Evolutionary conservation across 371 early-diverging fungal species (phyloP).

Genomic region (Rhizopus arrhizus): DNA sequence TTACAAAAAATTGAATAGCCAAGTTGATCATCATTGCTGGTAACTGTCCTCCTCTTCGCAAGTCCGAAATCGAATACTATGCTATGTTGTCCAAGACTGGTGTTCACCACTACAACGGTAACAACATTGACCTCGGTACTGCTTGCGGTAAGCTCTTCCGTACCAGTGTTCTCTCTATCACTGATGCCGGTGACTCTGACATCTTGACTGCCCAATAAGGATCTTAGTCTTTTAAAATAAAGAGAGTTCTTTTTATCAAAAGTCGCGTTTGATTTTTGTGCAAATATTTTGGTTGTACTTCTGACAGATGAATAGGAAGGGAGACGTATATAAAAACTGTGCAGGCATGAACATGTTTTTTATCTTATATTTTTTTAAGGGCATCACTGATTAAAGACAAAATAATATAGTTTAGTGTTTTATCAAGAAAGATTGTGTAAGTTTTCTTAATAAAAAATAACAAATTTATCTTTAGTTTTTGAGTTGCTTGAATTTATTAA

Average conservation of each 20-base stretch:
- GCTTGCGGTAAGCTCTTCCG: conserved; percentile 99
- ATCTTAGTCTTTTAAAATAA: conserved; percentile 5
- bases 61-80: conserved; percentile 99
- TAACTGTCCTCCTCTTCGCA: conserved; percentile 98
- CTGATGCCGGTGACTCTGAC: conserved; percentile 96
- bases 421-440: too few species aligned
- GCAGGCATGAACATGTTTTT: too few species aligned
- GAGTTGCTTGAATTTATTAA: too few species aligned
- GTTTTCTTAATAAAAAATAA: too few species aligned
- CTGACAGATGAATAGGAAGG: too few species aligned
- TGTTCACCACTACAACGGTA: conserved; percentile 98
- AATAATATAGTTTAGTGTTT: too few species aligned
- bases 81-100: conserved; percentile 99
- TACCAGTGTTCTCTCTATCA: conserved; percentile 86
- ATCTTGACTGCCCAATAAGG: conserved; percentile 54
- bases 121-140: conserved; percentile 99
- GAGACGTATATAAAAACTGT: too few species aligned
- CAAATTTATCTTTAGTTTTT: too few species aligned
- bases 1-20: conserved; percentile 56
- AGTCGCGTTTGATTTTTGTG: background rate
- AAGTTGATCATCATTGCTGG: conserved; percentile 97
- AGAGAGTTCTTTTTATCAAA: background rate
- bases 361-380: too few species aligned
- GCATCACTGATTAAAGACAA: too few species aligned
- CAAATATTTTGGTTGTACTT: too few species aligned